Conservation (phyloP, 2,329 filamentous ascomycete species). For the Nectriaceae sp. region DNA sequence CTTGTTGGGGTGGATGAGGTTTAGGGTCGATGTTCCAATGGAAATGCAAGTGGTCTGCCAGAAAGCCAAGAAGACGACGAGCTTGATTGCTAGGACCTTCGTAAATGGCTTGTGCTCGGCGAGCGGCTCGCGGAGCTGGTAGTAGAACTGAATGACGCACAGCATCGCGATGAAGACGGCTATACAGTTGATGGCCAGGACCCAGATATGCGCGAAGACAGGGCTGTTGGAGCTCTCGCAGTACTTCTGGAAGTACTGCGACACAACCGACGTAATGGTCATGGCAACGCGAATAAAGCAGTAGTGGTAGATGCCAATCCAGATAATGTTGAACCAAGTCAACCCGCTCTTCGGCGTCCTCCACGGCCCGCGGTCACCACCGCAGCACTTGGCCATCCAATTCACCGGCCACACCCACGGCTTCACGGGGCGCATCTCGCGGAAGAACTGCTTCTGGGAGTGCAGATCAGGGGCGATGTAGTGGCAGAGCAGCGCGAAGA, state of each 20-base stretch:
- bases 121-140: conserved; percentile 71
- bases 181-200: conserved; percentile 68
- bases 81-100: conserved; percentile 84
- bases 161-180: conserved; percentile 86
- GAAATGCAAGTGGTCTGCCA: conserved; percentile 69
- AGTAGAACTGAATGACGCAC: conserved; percentile 84
- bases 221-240: conserved; percentile 79
- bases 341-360: conserved; percentile 77
- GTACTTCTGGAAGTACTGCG: conserved; percentile 69
- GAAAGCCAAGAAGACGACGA: conserved; percentile 89
- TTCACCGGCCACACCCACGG: conserved; percentile 76
- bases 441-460: conserved; percentile 80
- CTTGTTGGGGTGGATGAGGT: conserved; percentile 61
- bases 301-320: conserved; percentile 83
- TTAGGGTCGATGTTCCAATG: conserved; percentile 56
- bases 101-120: conserved; percentile 71
- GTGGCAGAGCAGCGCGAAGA: conserved; percentile 80
- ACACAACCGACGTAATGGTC: conserved; percentile 75
- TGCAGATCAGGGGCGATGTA: conserved; percentile 79
- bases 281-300: conserved; percentile 79
- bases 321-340: conserved; percentile 89
- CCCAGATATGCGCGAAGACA: conserved; percentile 83
- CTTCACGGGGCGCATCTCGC: conserved; percentile 62
- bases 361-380: conserved; percentile 68
- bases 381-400: conserved; percentile 70